phyloP scores from a whole-genome alignment of 495 filamentous ascomycete species.

The Chaetomium tenue region DNA sequence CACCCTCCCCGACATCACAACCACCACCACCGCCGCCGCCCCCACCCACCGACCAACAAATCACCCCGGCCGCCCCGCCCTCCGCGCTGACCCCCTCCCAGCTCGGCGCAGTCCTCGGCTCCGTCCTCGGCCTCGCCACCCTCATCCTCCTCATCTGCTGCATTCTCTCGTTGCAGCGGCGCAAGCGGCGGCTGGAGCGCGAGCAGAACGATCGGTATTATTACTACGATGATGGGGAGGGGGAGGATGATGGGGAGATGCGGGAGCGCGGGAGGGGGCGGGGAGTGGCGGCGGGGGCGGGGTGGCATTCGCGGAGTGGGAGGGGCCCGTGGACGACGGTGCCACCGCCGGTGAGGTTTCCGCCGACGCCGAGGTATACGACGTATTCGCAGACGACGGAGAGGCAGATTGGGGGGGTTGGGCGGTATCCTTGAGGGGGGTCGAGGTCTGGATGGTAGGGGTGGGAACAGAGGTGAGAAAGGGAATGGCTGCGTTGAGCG shows the following conservation, averaged over 20 bases:
- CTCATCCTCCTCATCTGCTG: constrained; percentile 22
- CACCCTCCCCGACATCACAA: neutral
- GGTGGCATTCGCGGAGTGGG: neutral
- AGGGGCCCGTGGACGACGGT: constrained; percentile 16
- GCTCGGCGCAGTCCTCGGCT: constrained; percentile 28
- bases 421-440: constrained; percentile 17
- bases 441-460: neutral
- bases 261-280: neutral
- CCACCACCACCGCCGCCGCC: neutral
- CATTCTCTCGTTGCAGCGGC: constrained; percentile 7
- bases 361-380: constrained; percentile 20
- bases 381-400: constrained; percentile 16
- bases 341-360: constrained; percentile 20
- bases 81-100: constrained; percentile 20
- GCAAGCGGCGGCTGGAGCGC: neutral
- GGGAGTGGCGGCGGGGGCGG: neutral
- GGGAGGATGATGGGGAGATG: neutral
- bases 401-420: constrained; percentile 17
- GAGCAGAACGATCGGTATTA: neutral
- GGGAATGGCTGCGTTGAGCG: neutral
- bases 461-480: neutral
- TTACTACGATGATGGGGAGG: neutral
- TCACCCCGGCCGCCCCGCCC: neutral
- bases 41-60: neutral
- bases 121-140: constrained; percentile 21